Percentiles rank a stretch among this genome's conserved stretches.
Evolutionary conservation across 176 grass and related monocot species (phyloP).

Genomic region (Avena insularis): DNA sequence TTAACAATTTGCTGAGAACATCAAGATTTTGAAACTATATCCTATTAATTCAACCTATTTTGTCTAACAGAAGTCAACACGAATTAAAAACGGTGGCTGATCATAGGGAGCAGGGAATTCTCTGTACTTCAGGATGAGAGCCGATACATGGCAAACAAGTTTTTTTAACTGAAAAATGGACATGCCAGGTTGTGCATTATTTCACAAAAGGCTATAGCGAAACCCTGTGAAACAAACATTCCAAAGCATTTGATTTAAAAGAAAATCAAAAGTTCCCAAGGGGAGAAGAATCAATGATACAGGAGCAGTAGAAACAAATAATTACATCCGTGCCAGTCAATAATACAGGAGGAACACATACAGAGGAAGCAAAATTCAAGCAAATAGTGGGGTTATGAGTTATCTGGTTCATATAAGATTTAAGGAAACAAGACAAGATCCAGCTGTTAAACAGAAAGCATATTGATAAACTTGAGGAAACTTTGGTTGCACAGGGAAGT

Average conservation of each 20-base stretch:
- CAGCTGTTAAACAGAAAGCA: slow-evolving; percentile 28
- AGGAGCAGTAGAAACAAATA: background rate
- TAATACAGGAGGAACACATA: slow-evolving; percentile 10
- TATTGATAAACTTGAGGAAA: slow-evolving; percentile 11
- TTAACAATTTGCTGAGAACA: no score
- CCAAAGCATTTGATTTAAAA: slow-evolving; percentile 19
- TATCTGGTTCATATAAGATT: slow-evolving; percentile 21
- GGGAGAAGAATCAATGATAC: slow-evolving; percentile 13
- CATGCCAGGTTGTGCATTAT: background rate
- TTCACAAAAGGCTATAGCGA: slow-evolving; percentile 17
- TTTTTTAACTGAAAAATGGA: background rate
- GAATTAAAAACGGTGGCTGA: background rate
- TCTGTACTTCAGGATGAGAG: slow-evolving; percentile 14
- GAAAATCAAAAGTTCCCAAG: background rate
- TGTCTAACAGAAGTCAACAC: no score
- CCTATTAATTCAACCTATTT: no score
- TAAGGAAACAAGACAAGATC: slow-evolving; percentile 2
- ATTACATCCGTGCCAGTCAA: background rate
- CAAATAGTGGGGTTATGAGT: background rate
- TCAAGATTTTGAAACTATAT: no score
- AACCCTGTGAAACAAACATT: slow-evolving; percentile 22
- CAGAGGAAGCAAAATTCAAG: slow-evolving; percentile 30
- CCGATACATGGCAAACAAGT: background rate
- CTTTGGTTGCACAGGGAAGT: background rate
- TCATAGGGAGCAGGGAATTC: slow-evolving; percentile 27